A percentile compares a stretch with the other conserved stretches of the same genome.
These are phyloP conservation scores for Acarospora socialis DNA, from an alignment of 2,329 filamentous ascomycete species.

Conservation along the genomic window DNA sequence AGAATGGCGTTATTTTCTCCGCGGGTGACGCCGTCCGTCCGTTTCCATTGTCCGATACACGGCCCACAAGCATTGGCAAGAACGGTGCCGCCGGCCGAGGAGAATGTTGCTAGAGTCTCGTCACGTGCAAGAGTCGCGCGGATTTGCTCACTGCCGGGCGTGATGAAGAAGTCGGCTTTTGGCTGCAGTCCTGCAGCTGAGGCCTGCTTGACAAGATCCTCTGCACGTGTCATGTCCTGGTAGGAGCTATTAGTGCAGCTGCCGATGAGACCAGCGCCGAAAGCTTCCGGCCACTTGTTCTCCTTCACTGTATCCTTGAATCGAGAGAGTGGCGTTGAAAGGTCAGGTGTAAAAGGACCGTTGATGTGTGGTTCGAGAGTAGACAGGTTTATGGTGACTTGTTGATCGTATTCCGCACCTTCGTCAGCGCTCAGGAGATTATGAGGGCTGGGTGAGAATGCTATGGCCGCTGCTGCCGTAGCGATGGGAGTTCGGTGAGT, in stretches of 20 bases:
- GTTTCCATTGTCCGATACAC: conserved; percentile 90
- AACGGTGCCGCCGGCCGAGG: conserved; percentile 71
- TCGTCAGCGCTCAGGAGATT: conserved; percentile 64
- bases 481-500: conserved; percentile 66
- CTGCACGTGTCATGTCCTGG: conserved; percentile 93
- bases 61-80: conserved; percentile 91
- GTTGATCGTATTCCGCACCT: conserved; percentile 73
- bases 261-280: conserved; percentile 87
- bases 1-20: conserved; percentile 87
- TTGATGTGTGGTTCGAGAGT: conserved; percentile 91
- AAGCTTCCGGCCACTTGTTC: conserved; percentile 79
- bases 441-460: conserved; percentile 41
- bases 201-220: conserved; percentile 85
- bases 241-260: conserved; percentile 99
- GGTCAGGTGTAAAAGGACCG: conserved; percentile 88
- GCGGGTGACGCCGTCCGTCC: conserved; percentile 71
- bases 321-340: conserved; percentile 79
- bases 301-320: conserved; percentile 75
- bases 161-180: conserved; percentile 85
- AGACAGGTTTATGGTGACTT: conserved; percentile 82
- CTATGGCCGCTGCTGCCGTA: conserved; percentile 47
- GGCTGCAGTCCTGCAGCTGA: conserved; percentile 79
- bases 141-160: conserved; percentile 92
- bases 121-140: conserved; percentile 85
- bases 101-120: conserved; percentile 72